Base-by-base conservation (phyloP, 345 rosid species). In the Eucalyptus victrix region DNA sequence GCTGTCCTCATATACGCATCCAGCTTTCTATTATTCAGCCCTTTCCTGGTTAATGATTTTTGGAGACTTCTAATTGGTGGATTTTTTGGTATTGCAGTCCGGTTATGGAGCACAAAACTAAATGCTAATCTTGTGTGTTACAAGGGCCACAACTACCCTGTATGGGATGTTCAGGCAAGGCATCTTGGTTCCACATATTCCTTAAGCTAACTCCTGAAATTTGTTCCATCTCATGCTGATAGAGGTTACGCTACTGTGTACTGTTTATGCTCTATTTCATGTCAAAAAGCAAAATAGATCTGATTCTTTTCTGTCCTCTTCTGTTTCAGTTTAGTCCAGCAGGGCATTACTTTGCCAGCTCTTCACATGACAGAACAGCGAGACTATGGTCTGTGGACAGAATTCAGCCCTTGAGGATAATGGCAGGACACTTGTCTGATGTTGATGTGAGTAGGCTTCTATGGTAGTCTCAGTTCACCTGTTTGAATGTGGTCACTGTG, bases 361-460 rank as follows among this genome's bases (percentile, higher is more conserved):
- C 96, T 92, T 97, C 99, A 58, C 99, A 98, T 94, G 99, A 98
- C 90, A 95, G 99, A 91, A 96, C 99, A 44, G 99, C 99, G 49
- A 93, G 98, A 91, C 93, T 98, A 89, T 98, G 99, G 99, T 94
- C 99, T 28, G 94, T 98, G 99, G 99, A 97, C 88, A 94, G 96
- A 94, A 92, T 96, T 90, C 99, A 95, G 90, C 99, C 99, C 90
- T 91, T 97, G 91, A 94, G 99, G 87, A 96, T 97, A 92, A 93
- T 96, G 98, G 99, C 99, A 87, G 99, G 99, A 88, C 99, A 98
- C 94, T 91, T 98, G 87, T 98, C 99, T 89, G 99, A 98, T 93
- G 99, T 97, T 86, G 99, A 97, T 91, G 99, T 96, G 91, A 94
- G 99, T 90, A 65, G 44, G 62, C 88, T 86, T 60, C 24, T 40